Base-by-base conservation (phyloP, 2,329 filamentous ascomycete genomes). In the Exophiala aquamarina region DNA sequence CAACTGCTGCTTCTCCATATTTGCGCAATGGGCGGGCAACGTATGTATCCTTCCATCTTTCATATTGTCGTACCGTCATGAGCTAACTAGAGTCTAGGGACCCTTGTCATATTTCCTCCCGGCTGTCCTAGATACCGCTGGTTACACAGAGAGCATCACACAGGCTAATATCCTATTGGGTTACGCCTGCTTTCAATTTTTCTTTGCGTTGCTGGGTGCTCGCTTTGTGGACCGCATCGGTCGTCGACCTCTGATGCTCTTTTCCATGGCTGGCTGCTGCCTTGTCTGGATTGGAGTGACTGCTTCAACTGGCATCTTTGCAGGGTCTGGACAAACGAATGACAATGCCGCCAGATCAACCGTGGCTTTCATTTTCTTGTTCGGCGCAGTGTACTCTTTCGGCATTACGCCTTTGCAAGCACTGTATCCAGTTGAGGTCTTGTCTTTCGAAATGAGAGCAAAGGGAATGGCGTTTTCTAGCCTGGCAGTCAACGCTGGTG, bases 311-410 rank as follows among this genome's bases (percentile, higher is more conserved):
- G 59, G 56, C 2, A 28, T 18, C 10, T 60, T 52, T 44, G 23
- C 23, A 26, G 23, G 23, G 6, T 26, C 23, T 6, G 23, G 23
- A 26, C 6, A 26, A 11, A 26, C 23, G 23, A 70, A 69, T 57
- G 33, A 59, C 9, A 53, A 66, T 4, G 69, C 69, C 1, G 70
- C 71, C 13, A 68, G 70, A 33, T 74, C 72, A 0, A 67, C 70
- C 5, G 62, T 79, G 9, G 75, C 73, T n/a, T 72, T 77, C 56
- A 73, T 78, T 38, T 79, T 78, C 62, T 63, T 79, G 23, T 78
- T 78, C 48, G 73, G 73, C 1, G 71, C 75, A 47, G 66, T 75
- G 19, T 81, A 72, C 62, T 74, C 72, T 1, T 61, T 79, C 41
- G 68, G 66, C 1, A 70, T 66, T 47, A 73, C 70, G 0, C 70